Conservation (phyloP, 2,329 filamentous ascomycete genomes). For the Calonectria pauciramosa region DNA sequence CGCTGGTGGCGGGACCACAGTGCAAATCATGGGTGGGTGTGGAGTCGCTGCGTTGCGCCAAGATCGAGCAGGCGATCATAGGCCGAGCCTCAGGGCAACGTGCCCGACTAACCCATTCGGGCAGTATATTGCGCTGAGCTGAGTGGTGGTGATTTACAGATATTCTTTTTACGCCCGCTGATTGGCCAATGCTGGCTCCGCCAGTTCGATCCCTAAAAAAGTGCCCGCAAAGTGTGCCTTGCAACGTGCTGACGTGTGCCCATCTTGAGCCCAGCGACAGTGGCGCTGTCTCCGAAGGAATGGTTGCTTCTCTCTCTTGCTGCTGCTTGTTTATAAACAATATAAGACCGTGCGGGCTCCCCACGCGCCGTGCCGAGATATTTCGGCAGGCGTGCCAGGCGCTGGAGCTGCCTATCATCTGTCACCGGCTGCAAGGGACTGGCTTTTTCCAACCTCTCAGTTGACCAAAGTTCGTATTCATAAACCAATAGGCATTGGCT, state of each 20-base stretch:
- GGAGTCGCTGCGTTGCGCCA: not conserved
- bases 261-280: not conserved
- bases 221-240: constrained; percentile 9
- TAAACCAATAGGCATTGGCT: not conserved
- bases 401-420: not conserved
- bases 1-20: not conserved
- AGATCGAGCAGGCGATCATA: constrained; percentile 1
- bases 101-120: not conserved
- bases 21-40: no score
- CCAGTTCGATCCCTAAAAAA: not conserved
- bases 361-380: not conserved
- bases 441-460: not conserved
- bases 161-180: not conserved
- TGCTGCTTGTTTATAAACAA: not conserved
- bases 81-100: constrained; percentile 6
- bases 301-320: not conserved
- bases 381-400: not conserved
- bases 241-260: constrained; percentile 6
- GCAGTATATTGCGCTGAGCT: constrained; percentile 4
- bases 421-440: not conserved
- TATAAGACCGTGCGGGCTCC: not conserved
- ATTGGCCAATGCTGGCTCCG: not conserved
- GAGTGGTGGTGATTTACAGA: not conserved
- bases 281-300: not conserved
- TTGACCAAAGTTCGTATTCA: not conserved